Conservation (phyloP, 768 basidiomycete species). For the Suillus weaverae region DNA sequence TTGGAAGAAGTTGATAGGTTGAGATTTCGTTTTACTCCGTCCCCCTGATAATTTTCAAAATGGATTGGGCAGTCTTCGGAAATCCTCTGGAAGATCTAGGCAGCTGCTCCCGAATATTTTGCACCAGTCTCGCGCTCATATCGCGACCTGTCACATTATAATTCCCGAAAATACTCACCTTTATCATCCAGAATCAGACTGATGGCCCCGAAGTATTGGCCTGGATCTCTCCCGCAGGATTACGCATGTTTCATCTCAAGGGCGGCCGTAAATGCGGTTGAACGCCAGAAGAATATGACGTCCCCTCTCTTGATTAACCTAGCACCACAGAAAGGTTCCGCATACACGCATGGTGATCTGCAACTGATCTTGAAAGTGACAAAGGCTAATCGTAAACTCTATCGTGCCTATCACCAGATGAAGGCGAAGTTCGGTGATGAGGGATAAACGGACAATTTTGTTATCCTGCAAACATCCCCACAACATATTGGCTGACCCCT, state of each 20-base stretch:
- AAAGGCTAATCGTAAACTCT: conserved; percentile 41
- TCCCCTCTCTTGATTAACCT: conserved; percentile 15
- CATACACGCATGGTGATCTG: conserved; percentile 17
- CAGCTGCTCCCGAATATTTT: conserved; percentile 10
- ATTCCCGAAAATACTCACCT: conserved; percentile 15
- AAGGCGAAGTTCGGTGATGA: conserved; percentile 4
- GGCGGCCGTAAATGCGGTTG: conserved; percentile 11
- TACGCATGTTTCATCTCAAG: conserved; percentile 19
- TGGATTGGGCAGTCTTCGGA: not conserved
- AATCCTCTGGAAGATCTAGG: not conserved
- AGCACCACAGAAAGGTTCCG: conserved; percentile 16
- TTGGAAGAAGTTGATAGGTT: not conserved
- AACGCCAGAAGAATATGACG: conserved; percentile 11
- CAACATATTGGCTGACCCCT: conserved; percentile 92
- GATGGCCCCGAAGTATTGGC: conserved; percentile 22
- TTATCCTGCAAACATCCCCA: conserved; percentile 89
- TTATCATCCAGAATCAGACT: conserved; percentile 24
- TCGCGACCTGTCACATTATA: conserved; percentile 23
- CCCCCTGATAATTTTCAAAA: not conserved
- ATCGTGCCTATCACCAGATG: conserved; percentile 17
- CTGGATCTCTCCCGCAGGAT: conserved; percentile 15
- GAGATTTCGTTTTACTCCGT: not conserved
- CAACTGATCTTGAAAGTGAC: conserved; percentile 20
- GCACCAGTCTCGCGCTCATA: conserved; percentile 22
- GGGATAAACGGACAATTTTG: conserved; percentile 13